A percentile compares a stretch with the other conserved stretches of the same genome.
These are phyloP conservation scores for Crithidia bombi DNA, from an alignment of 208 protist genomes.

Conservation along the genomic window DNA sequence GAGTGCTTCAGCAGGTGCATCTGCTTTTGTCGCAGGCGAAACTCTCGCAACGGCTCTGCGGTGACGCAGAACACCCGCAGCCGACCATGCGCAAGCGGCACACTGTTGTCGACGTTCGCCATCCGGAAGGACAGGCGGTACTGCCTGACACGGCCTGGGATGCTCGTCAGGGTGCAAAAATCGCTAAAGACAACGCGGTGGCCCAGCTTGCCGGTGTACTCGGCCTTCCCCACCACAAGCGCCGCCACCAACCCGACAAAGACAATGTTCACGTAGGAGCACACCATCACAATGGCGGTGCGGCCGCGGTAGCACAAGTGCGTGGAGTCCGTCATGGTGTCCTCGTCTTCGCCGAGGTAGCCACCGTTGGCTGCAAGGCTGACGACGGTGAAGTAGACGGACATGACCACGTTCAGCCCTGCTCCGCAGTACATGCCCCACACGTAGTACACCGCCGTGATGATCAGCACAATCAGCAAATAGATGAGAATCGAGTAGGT, in stretches of 20 bases:
- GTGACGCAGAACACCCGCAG: conserved; percentile 79
- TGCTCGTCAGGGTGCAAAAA: conserved; percentile 67
- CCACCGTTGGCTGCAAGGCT: conserved; percentile 86
- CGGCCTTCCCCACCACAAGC: conserved; percentile 85
- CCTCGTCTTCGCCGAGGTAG: conserved; percentile 75
- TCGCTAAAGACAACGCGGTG: conserved; percentile 85
- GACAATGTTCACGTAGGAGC: conserved; percentile 83
- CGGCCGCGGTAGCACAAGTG: conserved; percentile 76
- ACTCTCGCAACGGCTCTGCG: conserved; percentile 56
- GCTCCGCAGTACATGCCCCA: conserved; percentile 72
- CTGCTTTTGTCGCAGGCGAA: conserved; percentile 45
- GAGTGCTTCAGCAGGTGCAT: conserved; percentile 23
- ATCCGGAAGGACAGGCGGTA: conserved; percentile 81
- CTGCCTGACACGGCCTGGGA: conserved; percentile 43
- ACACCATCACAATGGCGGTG: conserved; percentile 74
- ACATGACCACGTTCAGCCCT: conserved; percentile 36
- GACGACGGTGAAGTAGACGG: conserved; percentile 85
- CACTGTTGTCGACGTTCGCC: conserved; percentile 70
- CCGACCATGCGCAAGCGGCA: conserved; percentile 58
- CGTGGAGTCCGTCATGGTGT: conserved; percentile 61
- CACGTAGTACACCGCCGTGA: conserved; percentile 53
- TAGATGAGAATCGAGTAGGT: conserved; percentile 72
- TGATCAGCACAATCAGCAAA: conserved; percentile 58
- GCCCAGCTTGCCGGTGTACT: conserved; percentile 61
- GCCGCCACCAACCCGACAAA: conserved; percentile 86